Evolutionary conservation across 2,329 filamentous ascomycete species (phyloP).

Genomic region (Magnaporthiopsis rhizophila): DNA sequence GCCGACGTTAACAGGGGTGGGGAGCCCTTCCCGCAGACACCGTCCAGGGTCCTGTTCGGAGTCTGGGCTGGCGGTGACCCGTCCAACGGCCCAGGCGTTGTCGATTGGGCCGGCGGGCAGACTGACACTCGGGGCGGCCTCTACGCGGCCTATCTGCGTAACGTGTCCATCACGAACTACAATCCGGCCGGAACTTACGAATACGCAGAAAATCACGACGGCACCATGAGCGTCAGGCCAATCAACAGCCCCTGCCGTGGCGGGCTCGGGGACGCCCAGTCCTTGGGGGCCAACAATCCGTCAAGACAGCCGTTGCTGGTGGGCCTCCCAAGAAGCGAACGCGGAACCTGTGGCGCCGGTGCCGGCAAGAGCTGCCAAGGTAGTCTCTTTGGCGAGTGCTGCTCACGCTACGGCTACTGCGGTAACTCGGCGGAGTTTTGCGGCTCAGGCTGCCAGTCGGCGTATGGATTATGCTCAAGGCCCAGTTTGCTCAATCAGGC

Average conservation of each 20-base stretch:
- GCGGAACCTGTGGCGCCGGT: not conserved
- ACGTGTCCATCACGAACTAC: constrained; percentile 11
- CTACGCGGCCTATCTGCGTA: constrained; percentile 12
- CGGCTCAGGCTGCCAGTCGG: not conserved
- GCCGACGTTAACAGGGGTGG: constrained; percentile 35
- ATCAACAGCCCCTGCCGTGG: constrained; percentile 1
- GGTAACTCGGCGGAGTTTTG: not conserved
- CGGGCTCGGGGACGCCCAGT: no score
- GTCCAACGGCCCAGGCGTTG: constrained; percentile 9
- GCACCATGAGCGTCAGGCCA: constrained; percentile 9
- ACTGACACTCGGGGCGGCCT: constrained; percentile 10
- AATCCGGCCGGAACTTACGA: constrained; percentile 9
- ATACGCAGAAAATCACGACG: constrained; percentile 10
- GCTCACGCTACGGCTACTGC: not conserved
- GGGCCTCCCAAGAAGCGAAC: not conserved
- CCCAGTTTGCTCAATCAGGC: not conserved
- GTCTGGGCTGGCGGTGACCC: constrained; percentile 28
- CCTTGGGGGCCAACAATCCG: not conserved
- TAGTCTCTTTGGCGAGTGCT: constrained; percentile 3
- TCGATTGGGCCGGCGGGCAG: constrained; percentile 13
- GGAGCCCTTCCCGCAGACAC: constrained; percentile 50
- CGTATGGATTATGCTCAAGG: not conserved
- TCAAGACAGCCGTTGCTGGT: not conserved
- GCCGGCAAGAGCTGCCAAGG: constrained; percentile 1
- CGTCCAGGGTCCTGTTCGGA: constrained; percentile 41